A percentile compares a stretch with the other conserved stretches of the same genome.
phyloP scores from a whole-genome alignment of 2,329 filamentous ascomycete species.

The Helicocarpus griseus region DNA sequence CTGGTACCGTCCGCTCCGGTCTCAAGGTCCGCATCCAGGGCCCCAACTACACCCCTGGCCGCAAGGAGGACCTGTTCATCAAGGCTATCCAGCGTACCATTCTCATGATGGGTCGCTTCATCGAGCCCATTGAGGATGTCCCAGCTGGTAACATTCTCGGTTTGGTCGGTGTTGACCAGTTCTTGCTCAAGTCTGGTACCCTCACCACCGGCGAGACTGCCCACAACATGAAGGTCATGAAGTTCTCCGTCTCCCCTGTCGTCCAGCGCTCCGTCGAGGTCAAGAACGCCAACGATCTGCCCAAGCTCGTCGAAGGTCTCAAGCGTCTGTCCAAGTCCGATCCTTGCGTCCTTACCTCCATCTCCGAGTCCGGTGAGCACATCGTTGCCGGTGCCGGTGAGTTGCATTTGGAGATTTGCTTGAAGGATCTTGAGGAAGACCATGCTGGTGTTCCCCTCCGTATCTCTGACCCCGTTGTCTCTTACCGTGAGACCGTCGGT shows the following conservation, averaged over 20 bases:
- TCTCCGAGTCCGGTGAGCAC: slow-evolving; percentile 93
- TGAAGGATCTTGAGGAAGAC: slow-evolving; percentile 99
- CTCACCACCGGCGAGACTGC: slow-evolving; percentile 94
- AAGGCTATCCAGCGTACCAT: slow-evolving; percentile 99
- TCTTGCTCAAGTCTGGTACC: slow-evolving; percentile 99
- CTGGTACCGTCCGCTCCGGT: slow-evolving; percentile 94
- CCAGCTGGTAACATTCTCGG: slow-evolving; percentile 99
- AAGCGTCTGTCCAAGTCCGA: slow-evolving; percentile 99
- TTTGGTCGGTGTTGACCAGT: slow-evolving; percentile 99
- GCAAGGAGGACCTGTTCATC: slow-evolving; percentile 98
- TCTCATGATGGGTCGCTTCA: slow-evolving; percentile 99
- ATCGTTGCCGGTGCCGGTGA: slow-evolving; percentile 98
- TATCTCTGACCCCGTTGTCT: slow-evolving; percentile 95
- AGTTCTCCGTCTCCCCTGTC: slow-evolving; percentile 99
- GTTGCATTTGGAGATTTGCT: slow-evolving; percentile 98
- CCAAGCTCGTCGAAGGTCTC: slow-evolving; percentile 99
- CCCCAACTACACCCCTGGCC: slow-evolving; percentile 94
- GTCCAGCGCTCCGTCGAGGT: slow-evolving; percentile 97
- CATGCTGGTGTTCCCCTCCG: slow-evolving; percentile 97
- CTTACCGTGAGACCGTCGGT: slow-evolving; percentile 94
- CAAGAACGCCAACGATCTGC: slow-evolving; percentile 99
- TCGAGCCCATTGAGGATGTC: slow-evolving; percentile 97
- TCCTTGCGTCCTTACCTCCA: slow-evolving; percentile 88
- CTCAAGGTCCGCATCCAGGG: slow-evolving; percentile 99
- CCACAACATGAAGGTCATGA: slow-evolving; percentile 99